Conservation (phyloP, 208 protist genomes). For the Trypanosoma brucei region DNA sequence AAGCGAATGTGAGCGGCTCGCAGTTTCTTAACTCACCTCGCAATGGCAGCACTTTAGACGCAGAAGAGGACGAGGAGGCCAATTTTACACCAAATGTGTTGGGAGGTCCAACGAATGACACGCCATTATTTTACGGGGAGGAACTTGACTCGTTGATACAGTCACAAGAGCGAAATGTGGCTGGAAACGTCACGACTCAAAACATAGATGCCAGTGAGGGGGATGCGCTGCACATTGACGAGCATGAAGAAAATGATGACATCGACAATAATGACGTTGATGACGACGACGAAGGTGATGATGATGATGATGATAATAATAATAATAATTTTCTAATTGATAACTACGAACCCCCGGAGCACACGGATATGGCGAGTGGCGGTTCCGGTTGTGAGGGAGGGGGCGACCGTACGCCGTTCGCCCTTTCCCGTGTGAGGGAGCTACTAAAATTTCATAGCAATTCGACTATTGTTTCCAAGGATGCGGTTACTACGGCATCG, state of each 20-base stretch:
- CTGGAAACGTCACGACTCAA: not conserved
- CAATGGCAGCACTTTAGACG: not conserved
- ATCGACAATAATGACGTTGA: not conserved
- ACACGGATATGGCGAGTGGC: not conserved
- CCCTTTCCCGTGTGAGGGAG: constrained; percentile 56
- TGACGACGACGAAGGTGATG: constrained; percentile 3
- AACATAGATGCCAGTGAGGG: constrained; percentile 15
- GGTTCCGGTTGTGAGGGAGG: not conserved
- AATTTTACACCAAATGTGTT: not conserved
- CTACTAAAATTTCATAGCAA: constrained; percentile 58
- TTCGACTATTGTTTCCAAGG: constrained; percentile 48
- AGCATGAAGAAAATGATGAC: constrained; percentile 10
- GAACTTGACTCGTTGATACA: not conserved
- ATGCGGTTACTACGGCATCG: constrained; percentile 27
- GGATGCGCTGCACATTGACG: constrained; percentile 2
- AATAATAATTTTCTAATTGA: too few species aligned
- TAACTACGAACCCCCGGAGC: too few species aligned
- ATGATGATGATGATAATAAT: too few species aligned
- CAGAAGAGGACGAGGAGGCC: not conserved
- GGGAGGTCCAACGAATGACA: not conserved
- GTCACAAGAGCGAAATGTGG: not conserved
- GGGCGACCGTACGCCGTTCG: constrained; percentile 18
- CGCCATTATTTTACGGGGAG: not conserved
- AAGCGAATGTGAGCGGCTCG: not conserved
- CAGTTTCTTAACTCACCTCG: not conserved